Base-by-base conservation (phyloP, 2,329 filamentous ascomycete genomes). In the Macrophomina phaseolina region DNA sequence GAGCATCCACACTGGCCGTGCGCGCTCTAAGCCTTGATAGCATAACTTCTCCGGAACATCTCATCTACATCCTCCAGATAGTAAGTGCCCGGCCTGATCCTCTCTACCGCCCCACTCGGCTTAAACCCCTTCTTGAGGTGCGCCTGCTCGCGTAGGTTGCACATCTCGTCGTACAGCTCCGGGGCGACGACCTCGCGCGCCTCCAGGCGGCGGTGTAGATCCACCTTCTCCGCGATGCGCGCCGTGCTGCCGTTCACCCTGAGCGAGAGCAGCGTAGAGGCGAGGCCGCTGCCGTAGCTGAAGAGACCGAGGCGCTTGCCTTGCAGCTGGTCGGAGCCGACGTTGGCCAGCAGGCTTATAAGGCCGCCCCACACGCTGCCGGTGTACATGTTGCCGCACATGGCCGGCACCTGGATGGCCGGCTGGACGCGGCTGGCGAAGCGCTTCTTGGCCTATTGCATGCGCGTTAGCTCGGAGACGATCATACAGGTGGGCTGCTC, bases 351-450 rank as follows among this genome's bases (percentile, higher is more conserved):
- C 66, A 85, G 73, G 55, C 81, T 82, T 72, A 78, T 78, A 67
- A 85, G 78, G 69, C 81, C 83, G 66, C 77, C 80, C 76, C 84
- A 85, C 64, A 85, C 82, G 67, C 81, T 83, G 38, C 80, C 83
- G 69, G 80, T 83, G 80, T 85, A 85, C 83, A 85, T 85, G 81
- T 85, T 85, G 63, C 83, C 83, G 77, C 83, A 85, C 78, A 81
- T 79, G 69, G 83, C 84, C 8, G 83, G 82, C 36, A 84, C 80
- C 69, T 82, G 73, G 70, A 84, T 81, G 67, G 79, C 75, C 23
- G 83, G 83, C 77, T 83, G 80, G 40, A 85, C 83, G 67, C 82
- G 81, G 60, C 77, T 68, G 56, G 78, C 79, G 71, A 84, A 84
- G 56, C 82, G 79, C 80, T 84, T 84, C 81, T 84, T 84, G 48